Conservation (phyloP, 306 rosid species). For the Cucumis hystrix region DNA sequence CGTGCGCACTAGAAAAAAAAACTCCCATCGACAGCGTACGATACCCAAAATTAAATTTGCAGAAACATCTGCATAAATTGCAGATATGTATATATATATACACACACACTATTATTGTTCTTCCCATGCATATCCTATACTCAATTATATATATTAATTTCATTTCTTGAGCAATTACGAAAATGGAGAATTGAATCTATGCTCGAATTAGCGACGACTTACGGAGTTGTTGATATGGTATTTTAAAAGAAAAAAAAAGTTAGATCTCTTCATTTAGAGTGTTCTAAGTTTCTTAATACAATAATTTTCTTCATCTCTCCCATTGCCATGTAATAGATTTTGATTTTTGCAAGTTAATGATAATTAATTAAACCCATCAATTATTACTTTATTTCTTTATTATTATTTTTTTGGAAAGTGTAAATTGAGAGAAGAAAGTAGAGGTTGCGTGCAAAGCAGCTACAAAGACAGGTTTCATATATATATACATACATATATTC, state of each 20-base stretch:
- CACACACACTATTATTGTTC: neutral
- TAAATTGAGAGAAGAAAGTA: constrained; percentile 1
- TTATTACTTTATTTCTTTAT: neutral
- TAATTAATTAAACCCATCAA: neutral
- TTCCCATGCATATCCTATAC: neutral
- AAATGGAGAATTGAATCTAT: neutral
- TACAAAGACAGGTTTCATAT: neutral
- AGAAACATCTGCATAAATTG: constrained; percentile 2
- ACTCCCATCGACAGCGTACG: neutral
- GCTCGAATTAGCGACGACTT: too few relatives aligned
- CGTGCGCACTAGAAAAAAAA: neutral
- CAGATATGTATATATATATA: neutral
- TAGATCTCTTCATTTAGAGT: neutral
- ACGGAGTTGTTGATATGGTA: too few relatives aligned
- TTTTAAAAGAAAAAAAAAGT: too few relatives aligned
- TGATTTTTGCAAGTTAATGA: neutral
- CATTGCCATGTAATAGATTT: neutral
- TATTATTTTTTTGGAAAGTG: constrained; percentile 3
- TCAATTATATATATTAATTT: too few relatives aligned
- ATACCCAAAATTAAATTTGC: neutral
- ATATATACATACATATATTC: neutral
- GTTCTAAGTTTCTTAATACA: neutral
- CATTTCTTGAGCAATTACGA: neutral
- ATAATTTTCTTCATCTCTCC: neutral
- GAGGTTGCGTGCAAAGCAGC: constrained; percentile 1